A percentile compares a stretch with the other conserved stretches of the same genome.
Evolutionary conservation across 306 rosid genomes (phyloP).

Genomic region (Sophora flavescens): DNA sequence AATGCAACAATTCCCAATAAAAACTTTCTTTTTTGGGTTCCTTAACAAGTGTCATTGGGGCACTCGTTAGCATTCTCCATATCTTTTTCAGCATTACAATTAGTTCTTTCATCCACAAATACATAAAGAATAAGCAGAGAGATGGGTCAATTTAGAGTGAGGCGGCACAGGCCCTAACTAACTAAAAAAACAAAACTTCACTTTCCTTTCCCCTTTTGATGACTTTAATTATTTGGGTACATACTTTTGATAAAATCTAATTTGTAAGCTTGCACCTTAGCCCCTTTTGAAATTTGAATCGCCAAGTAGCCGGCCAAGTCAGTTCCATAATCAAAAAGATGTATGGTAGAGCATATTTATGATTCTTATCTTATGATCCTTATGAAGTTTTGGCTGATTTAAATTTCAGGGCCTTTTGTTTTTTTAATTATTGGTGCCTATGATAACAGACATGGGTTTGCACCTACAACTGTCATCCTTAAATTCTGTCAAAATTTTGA

Average conservation of each 20-base stretch:
- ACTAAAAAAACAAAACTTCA: conserved; percentile 50
- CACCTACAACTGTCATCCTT: too few species aligned
- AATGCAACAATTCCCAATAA: too few species aligned
- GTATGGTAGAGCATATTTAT: neutral
- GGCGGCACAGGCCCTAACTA: conserved; percentile 30
- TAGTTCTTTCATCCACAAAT: conserved; percentile 30
- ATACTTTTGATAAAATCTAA: conserved; percentile 9
- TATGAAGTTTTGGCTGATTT: neutral
- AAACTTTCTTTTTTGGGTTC: too few species aligned
- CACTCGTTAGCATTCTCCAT: too few species aligned
- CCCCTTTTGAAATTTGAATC: conserved; percentile 43
- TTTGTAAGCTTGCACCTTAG: conserved; percentile 33
- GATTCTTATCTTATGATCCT: neutral
- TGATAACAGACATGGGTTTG: too few species aligned
- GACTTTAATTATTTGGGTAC: conserved; percentile 29
- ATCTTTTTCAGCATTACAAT: conserved; percentile 17
- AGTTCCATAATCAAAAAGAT: conserved; percentile 20
- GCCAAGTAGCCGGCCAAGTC: conserved; percentile 44
- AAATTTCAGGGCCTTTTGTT: neutral
- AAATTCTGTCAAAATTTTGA: too few species aligned
- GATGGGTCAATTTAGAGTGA: neutral
- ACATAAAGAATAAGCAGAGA: conserved; percentile 29
- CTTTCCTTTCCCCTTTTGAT: conserved; percentile 42
- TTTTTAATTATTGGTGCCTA: neutral
- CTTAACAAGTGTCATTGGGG: too few species aligned